Conservation (phyloP, 2,329 filamentous ascomycete species). For the Ophiostoma tasmaniense region DNA sequence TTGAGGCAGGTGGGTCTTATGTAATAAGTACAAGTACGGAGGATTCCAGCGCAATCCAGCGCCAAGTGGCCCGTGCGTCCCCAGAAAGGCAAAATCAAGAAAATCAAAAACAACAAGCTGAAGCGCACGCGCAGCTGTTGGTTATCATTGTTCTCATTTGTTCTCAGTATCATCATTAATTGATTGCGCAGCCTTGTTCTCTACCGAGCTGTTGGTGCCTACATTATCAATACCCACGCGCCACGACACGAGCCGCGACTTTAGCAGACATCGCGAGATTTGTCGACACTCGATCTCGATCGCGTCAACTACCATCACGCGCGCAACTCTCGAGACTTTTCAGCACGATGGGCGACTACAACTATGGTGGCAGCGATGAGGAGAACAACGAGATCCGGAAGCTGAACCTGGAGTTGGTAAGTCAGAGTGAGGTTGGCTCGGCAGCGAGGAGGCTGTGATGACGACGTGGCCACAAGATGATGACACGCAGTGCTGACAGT, state of each 20-base stretch:
- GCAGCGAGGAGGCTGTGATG: background rate
- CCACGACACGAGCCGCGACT: background rate
- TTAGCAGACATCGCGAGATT: background rate
- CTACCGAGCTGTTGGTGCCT: background rate
- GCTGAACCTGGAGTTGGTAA: slow-evolving; percentile 68
- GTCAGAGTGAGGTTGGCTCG: slow-evolving; percentile 27
- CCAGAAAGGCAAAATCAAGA: background rate
- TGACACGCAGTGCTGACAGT: background rate
- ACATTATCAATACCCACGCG: background rate
- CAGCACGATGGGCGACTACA: slow-evolving; percentile 56
- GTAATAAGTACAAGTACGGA: background rate
- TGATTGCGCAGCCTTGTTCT: background rate
- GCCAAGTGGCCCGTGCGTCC: slow-evolving; percentile 3
- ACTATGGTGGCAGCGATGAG: slow-evolving; percentile 66
- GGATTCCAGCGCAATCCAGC: background rate
- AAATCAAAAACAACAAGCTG: background rate
- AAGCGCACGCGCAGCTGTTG: background rate
- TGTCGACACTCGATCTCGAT: background rate
- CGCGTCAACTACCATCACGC: background rate
- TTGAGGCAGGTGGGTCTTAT: background rate
- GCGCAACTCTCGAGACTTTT: background rate
- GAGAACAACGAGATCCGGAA: slow-evolving; percentile 76
- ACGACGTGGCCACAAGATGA: background rate
- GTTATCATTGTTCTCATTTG: too few species aligned
- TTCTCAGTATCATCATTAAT: background rate